A percentile compares a stretch with the other conserved stretches of the same genome.
Evolutionary conservation across 139 green algal genomes (phyloP).

Genomic region (Coccomyxa sp.): DNA sequence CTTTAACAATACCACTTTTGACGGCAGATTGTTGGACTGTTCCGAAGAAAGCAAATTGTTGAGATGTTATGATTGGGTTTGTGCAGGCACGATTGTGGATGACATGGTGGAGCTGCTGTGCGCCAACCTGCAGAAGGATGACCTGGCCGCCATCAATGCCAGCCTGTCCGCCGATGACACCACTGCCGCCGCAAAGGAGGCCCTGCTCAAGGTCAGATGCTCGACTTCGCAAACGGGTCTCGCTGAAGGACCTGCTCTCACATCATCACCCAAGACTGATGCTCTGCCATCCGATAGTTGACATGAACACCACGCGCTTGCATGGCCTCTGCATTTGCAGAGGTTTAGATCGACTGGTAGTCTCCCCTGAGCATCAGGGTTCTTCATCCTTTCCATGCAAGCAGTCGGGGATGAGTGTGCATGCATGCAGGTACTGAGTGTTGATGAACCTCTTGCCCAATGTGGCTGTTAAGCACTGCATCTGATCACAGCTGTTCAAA

Average conservation of each 20-base stretch:
- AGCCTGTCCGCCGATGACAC: constrained; percentile 20
- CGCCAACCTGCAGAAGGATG: constrained; percentile 34
- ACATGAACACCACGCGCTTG: too few relatives aligned
- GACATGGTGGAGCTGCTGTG: constrained; percentile 61
- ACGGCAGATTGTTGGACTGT: neutral
- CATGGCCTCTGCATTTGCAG: too few relatives aligned
- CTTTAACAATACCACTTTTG: neutral
- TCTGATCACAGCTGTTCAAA: too few relatives aligned
- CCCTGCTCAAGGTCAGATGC: neutral
- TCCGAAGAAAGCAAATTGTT: constrained; percentile 3
- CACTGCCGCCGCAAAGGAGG: neutral
- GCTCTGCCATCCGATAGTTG: too few relatives aligned
- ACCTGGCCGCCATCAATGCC: constrained; percentile 36
- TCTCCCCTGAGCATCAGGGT: too few relatives aligned
- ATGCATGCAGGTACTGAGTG: too few relatives aligned
- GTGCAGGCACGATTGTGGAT: constrained; percentile 1
- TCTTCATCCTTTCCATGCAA: too few relatives aligned
- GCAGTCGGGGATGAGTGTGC: too few relatives aligned
- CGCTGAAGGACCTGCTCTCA: neutral
- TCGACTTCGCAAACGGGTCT: neutral
- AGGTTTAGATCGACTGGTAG: too few relatives aligned
- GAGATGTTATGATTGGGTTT: neutral
- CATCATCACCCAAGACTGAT: too few relatives aligned
- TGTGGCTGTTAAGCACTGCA: too few relatives aligned
- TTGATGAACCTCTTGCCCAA: too few relatives aligned